Evolutionary conservation across 139 green algal species (phyloP).

Genomic region (Coelastrella sp.): DNA sequence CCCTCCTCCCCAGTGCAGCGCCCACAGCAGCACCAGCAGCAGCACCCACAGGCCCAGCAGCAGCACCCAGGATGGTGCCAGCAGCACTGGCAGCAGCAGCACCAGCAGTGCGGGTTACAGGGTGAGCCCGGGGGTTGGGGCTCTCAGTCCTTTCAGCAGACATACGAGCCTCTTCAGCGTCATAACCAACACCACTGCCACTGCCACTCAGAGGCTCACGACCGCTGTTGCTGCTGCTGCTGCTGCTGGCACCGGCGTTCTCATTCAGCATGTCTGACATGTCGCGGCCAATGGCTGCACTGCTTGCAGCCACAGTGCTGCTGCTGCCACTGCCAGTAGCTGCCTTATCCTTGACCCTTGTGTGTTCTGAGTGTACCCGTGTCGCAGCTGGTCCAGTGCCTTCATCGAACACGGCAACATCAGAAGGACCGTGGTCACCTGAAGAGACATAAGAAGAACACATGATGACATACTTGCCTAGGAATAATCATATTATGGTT

Average conservation of each 20-base stretch:
- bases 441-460: no score
- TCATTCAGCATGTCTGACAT: neutral
- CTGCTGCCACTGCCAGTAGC: neutral
- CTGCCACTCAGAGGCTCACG: neutral
- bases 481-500: no score
- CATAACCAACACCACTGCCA: neutral
- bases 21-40: slow-evolving; percentile 40
- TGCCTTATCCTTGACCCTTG: neutral
- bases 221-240: neutral
- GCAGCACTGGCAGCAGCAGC: neutral
- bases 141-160: neutral
- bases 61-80: slow-evolving; percentile 16
- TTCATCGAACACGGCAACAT: no score
- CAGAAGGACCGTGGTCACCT: no score
- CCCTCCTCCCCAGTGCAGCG: neutral
- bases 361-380: no score
- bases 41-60: neutral
- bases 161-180: neutral
- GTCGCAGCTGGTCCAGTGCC: no score
- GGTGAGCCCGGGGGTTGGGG: neutral
- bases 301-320: neutral
- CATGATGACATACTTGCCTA: no score
- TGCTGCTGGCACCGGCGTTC: neutral
- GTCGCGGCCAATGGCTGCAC: neutral
- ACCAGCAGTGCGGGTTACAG: no score